Evolutionary conservation across 2,329 filamentous ascomycete species (phyloP), one percentile per base, ranked within the genome.

Genomic region (Colletotrichum incanum): DNA sequence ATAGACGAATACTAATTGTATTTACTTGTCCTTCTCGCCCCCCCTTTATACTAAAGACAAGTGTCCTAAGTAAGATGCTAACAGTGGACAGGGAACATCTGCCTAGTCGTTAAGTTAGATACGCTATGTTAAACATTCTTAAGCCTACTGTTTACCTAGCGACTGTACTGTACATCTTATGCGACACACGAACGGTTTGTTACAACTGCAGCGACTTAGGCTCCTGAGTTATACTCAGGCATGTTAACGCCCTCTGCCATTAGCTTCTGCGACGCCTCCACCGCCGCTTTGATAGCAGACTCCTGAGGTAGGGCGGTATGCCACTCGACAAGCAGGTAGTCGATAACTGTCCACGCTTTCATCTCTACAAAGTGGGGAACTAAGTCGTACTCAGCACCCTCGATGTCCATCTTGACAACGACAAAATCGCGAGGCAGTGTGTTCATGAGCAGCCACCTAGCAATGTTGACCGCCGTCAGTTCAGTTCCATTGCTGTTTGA

Each of bases 401-500:
- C 73, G 52, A 74, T 71, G 63, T 74, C 73, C 73, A 74, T 73
- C 66, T 74, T 74, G 56, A 74, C 70, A 34, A 74, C 66, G 62
- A 74, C 73, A 41, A 70, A 74, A 54, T 74, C 73, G 20, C 56
- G 73, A 23, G 73, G 73, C 31, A 74, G 73, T 8, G 70, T 67
- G 58, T 73, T 73, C 73, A 72, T 74, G 9, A 74, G 61, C 37
- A 74, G 62, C 73, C 73, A 74, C 34, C 70, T 60, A 16, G 73
- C 47, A 34, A 74, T 5, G 47, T 50, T 28, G 47, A 50, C 47
- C 7, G 47, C 47, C n/a, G 47, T 7, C 23, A 50, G 81, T 90
- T 41, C 90, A 89, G 47, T 50, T 5, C 47, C 47, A 1, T 1
- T 18, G 47, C 47, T 28, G 11, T 28, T 7, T 1, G 47, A 50